Percentiles rank a stretch among this genome's conserved stretches.
These are phyloP conservation scores for Schwanniomyces yamadae DNA, from an alignment of 805 yeast species.

Conservation along the genomic window DNA sequence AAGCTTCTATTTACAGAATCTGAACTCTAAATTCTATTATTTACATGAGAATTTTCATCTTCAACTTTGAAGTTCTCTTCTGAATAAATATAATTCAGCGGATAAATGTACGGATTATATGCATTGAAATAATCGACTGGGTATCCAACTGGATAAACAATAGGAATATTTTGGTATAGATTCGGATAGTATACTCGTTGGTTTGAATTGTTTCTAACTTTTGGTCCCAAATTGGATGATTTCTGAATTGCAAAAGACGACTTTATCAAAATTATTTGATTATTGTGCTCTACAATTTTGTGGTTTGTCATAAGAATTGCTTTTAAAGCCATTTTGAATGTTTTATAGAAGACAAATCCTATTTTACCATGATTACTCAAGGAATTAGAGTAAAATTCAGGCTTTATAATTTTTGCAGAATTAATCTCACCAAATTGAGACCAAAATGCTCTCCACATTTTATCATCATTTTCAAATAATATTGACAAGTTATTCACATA, in stretches of 20 bases:
- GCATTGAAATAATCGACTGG: constrained; percentile 7
- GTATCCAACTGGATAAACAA: background rate
- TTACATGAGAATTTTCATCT: no score
- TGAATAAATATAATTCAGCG: background rate
- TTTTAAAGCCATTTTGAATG: constrained; percentile 55
- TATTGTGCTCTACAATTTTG: constrained; percentile 23
- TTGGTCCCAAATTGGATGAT: constrained; percentile 5
- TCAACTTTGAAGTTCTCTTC: no score
- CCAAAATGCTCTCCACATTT: constrained; percentile 40
- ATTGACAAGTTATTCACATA: constrained; percentile 66
- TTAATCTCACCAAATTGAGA: constrained; percentile 38
- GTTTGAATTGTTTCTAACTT: background rate
- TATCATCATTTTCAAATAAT: constrained; percentile 53
- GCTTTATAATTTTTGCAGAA: constrained; percentile 43
- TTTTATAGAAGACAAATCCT: constrained; percentile 67
- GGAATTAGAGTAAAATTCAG: constrained; percentile 31
- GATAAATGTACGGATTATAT: constrained; percentile 11
- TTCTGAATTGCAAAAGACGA: constrained; percentile 44
- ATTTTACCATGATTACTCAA: constrained; percentile 22
- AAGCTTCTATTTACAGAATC: no score
- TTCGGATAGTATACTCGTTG: constrained; percentile 6
- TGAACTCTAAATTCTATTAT: no score
- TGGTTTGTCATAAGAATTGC: constrained; percentile 61
- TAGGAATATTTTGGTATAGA: background rate
- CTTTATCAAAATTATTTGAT: constrained; percentile 27